Percentiles rank a stretch among this genome's conserved stretches.
phyloP scores from a whole-genome alignment of 768 basidiomycete species.

The Saitozyma podzolica region DNA sequence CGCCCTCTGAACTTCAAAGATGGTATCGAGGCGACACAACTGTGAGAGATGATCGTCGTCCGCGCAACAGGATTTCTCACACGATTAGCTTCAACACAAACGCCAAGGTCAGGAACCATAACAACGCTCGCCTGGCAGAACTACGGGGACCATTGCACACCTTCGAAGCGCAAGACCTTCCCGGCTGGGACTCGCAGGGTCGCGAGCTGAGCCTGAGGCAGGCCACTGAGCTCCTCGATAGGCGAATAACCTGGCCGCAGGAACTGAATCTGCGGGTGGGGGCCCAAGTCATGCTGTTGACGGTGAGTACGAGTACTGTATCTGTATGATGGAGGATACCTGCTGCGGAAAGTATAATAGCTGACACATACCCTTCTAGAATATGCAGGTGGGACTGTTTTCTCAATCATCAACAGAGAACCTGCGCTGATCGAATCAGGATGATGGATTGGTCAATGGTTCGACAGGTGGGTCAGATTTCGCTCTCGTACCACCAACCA shows the following conservation, averaged over 20 bases:
- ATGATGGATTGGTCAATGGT: conserved; percentile 87
- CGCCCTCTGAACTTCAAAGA: conserved; percentile 27
- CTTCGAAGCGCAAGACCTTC: conserved; percentile 21
- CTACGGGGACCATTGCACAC: conserved; percentile 6
- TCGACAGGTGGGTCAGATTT: conserved; percentile 61
- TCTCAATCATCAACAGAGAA: too few species aligned
- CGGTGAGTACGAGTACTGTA: conserved; percentile 18
- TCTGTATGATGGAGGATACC: too few species aligned
- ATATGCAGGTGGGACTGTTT: too few species aligned
- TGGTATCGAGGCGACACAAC: conserved; percentile 37
- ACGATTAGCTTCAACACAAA: background rate
- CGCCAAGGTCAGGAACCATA: conserved; percentile 31
- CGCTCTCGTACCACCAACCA: too few species aligned
- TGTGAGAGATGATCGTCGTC: conserved; percentile 23
- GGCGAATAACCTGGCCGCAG: conserved; percentile 28
- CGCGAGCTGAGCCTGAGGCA: conserved; percentile 7
- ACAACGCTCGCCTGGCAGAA: conserved; percentile 21
- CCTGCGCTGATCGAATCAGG: conserved; percentile 40
- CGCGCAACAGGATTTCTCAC: background rate
- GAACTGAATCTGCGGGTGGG: conserved; percentile 33
- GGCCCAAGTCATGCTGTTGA: conserved; percentile 42
- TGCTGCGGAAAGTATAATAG: too few species aligned
- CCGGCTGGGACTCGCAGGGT: conserved; percentile 29
- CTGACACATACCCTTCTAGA: too few species aligned
- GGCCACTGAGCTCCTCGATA: conserved; percentile 27